Evolutionary conservation across 805 yeast genomes (phyloP), one percentile per base, ranked within the genome.

Genomic region (Teunomyces tritomae): DNA sequence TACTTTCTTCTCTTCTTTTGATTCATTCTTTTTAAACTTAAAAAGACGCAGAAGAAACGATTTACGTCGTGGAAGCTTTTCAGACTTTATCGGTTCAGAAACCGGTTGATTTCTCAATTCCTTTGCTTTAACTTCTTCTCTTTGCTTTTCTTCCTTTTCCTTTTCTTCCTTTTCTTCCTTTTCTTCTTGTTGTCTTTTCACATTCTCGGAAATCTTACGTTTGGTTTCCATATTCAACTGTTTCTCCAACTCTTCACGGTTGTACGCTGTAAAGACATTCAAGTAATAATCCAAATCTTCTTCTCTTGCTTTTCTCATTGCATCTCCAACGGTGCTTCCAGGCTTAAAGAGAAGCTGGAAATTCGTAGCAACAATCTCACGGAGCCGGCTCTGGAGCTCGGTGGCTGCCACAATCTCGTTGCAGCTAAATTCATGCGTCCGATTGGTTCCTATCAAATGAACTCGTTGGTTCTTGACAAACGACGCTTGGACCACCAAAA

Each of bases 401-500:
- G 49, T 52, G 2, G 57, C 54, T 2, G 49, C 41, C 10, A 67
- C 55, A 4, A 59, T 54, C 24, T 63, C 67, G 34, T 61, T 58
- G 6, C 61, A 37, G 11, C 53, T 53, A 14, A 57, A 45, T 43
- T 49, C 42, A 8, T 52, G 49, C 13, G 36, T 35, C 46, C 64
- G 54, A 40, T 53, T 55, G 41, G 47, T 46, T 2, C 56, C 61
- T n/a, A 47, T 43, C 5, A 63, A 41, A 26, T 54, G 55, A 32
- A 64, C 36, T 5, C 33, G 28, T 45, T 48, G 28, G 44, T 49
- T 43, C 46, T 43, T 28, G 33, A 52, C 34, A 53, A 53, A 40
- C 16, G 52, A 26, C 0, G 81, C 78, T 35, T 76, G 72, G n/a
- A 84, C 57, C 0, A 80, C 80, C 3, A 78, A 71, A 47, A 68